Percentiles rank a stretch among this genome's conserved stretches.
Evolutionary conservation across 2,329 filamentous ascomycete genomes (phyloP).

Genomic region (Mariannaea elegans): DNA sequence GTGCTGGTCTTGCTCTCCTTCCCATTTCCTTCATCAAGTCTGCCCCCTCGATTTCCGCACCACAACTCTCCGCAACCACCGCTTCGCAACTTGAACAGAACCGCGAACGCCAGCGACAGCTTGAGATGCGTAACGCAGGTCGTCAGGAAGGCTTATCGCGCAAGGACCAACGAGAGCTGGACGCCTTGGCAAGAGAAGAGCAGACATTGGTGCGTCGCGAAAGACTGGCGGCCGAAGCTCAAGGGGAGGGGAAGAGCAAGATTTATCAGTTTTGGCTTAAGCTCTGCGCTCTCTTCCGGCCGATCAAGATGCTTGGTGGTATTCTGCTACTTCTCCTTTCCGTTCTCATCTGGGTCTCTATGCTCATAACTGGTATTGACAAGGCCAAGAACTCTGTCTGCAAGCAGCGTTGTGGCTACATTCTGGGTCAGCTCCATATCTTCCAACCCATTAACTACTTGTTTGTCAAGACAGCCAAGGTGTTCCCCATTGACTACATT

Average conservation of each 20-base stretch:
- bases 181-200: constrained; percentile 87
- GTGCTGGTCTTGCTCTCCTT: constrained; percentile 85
- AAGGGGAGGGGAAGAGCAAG: constrained; percentile 78
- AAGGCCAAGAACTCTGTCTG: constrained; percentile 96
- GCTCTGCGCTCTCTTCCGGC: constrained; percentile 81
- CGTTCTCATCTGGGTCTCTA: constrained; percentile 82
- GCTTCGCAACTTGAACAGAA: constrained; percentile 85
- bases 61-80: constrained; percentile 79
- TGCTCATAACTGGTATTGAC: constrained; percentile 95
- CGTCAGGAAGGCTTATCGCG: constrained; percentile 77
- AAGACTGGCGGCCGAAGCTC: constrained; percentile 83
- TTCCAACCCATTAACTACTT: constrained; percentile 97
- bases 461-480: constrained; percentile 76
- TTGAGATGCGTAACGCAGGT: constrained; percentile 85
- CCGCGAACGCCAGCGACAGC: constrained; percentile 88
- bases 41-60: constrained; percentile 84
- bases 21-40: constrained; percentile 93
- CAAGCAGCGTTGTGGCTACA: constrained; percentile 90
- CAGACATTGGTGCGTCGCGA: constrained; percentile 90
- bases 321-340: constrained; percentile 79
- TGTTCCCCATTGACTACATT: constrained; percentile 92
- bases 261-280: constrained; percentile 82
- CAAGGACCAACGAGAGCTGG: constrained; percentile 89
- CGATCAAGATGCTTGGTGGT: constrained; percentile 87
- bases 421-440: constrained; percentile 85